Evolutionary conservation across 169 alveolate species (phyloP), one percentile per base, ranked within the genome.

Genomic region (Plasmodium inui): DNA sequence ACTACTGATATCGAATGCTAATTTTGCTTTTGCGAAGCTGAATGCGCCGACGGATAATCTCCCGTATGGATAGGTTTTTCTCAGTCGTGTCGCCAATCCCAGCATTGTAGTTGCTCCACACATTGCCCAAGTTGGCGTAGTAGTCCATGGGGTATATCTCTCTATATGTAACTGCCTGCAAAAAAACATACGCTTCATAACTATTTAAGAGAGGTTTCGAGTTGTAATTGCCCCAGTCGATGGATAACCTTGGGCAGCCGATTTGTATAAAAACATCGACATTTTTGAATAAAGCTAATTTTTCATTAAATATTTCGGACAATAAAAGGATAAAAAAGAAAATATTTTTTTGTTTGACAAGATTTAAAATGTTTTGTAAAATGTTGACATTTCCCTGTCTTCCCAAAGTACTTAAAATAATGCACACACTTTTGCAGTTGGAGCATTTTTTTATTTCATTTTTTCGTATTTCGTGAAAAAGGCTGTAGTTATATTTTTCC

Each of bases 221-320:
- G 90, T 98, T 98, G 78, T 96, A 95, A 53, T 97, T 97, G 0
- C 99, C 99, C 99, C 99, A 99, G 95, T 99, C 99, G 78, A 99
- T 98, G 10, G 99, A 98, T 46, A 99, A 97, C 72, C 99, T 97
- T 10, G 99, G 99, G 90, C 99, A 99, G 3, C 99, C 99, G 19
- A 99, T 97, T 97, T 99, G 96, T 83, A 97, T 92, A 84, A 90
- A 96, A 6, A 96, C 96, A 73, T 96, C 98, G 2, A 95, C 95
- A 41, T 94, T 95, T 92, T 92, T 83, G 14, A 96, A 91, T 22
- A 78, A 76, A 53, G 76, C 57, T 61, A 96, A 41, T 71, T 96
- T 95, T 71, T 96, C 97, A 67, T 89, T 79, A 84, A 96, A 94
- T 41, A 96, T 96, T 82, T 96, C 98, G 7, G 98, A 95, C 14